phyloP scores from a whole-genome alignment of 768 basidiomycete genomes.

The Lactarius deliciosus region DNA sequence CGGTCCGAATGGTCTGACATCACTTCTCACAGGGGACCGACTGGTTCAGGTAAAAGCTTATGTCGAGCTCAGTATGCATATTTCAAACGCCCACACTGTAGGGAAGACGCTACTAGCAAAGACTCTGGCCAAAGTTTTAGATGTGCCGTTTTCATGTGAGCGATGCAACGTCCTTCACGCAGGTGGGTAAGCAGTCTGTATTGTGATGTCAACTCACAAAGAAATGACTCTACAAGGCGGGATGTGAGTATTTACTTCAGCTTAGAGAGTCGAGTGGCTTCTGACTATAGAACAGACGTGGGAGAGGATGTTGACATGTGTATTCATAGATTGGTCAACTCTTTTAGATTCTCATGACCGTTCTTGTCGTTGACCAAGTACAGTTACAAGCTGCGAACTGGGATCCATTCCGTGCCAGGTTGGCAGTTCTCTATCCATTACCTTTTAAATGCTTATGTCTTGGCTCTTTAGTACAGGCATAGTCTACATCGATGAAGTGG shows the following conservation, averaged over 20 bases:
- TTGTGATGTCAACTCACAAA: conserved; percentile 5
- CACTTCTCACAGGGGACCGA: conserved; percentile 60
- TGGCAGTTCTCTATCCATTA: conserved; percentile 10
- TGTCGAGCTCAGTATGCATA: conserved; percentile 9
- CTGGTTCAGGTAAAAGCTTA: conserved; percentile 65
- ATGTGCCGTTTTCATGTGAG: conserved; percentile 93
- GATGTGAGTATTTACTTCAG: conserved; percentile 50
- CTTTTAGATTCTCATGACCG: conserved; percentile 4
- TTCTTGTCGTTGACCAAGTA: conserved; percentile 7
- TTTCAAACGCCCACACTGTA: conserved; percentile 31
- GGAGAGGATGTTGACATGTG: conserved; percentile 96
- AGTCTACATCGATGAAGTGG: conserved; percentile 94
- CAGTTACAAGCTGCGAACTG: conserved; percentile 89
- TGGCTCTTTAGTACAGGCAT: conserved; percentile 72
- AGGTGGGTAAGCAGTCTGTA: conserved; percentile 45
- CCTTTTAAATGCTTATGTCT: conserved; percentile 16
- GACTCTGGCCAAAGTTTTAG: conserved; percentile 86
- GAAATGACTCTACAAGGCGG: conserved; percentile 48
- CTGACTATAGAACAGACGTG: conserved; percentile 56
- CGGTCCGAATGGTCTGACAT: neutral
- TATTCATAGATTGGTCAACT: conserved; percentile 72
- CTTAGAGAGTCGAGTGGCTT: neutral
- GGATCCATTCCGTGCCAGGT: conserved; percentile 87
- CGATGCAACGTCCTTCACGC: conserved; percentile 93
- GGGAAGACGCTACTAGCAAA: conserved; percentile 91